phyloP scores from a whole-genome alignment of 2,329 filamentous ascomycete genomes.

The Ilyonectria robusta region DNA sequence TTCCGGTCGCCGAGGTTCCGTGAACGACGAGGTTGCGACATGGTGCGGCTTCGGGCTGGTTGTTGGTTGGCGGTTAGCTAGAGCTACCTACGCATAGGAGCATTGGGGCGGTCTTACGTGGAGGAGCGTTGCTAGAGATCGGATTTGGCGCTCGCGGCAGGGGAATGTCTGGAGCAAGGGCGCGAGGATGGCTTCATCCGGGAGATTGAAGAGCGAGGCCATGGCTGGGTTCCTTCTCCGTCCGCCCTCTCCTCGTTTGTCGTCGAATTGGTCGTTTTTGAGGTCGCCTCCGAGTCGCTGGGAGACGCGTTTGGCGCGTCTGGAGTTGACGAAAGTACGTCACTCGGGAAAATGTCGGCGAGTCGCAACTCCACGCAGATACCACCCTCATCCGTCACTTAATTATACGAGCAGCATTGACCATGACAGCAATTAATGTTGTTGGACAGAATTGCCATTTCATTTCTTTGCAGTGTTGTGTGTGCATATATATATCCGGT shows the following conservation, averaged over 20 bases:
- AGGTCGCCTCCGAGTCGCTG: slow-evolving; percentile 19
- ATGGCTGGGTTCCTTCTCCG: slow-evolving; percentile 42
- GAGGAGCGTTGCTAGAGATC: slow-evolving; percentile 69
- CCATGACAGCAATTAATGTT: neutral
- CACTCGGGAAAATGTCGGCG: slow-evolving; percentile 47
- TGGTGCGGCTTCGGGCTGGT: slow-evolving; percentile 76
- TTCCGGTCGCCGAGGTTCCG: slow-evolving; percentile 89
- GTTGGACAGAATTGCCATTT: neutral
- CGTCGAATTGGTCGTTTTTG: slow-evolving; percentile 27
- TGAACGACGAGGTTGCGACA: slow-evolving; percentile 84
- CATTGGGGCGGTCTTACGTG: slow-evolving; percentile 55
- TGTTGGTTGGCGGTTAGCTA: slow-evolving; percentile 9
- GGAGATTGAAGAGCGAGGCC: slow-evolving; percentile 63
- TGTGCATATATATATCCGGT: slow-evolving; percentile 4
- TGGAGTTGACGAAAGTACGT: slow-evolving; percentile 36
- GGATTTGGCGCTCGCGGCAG: slow-evolving; percentile 71
- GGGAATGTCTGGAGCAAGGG: slow-evolving; percentile 66
- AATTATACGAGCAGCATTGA: neutral
- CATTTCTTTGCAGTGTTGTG: neutral
- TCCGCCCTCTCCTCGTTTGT: slow-evolving; percentile 6
- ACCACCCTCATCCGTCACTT: neutral
- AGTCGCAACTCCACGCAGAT: slow-evolving; percentile 5
- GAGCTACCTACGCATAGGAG: neutral
- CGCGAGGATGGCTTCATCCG: slow-evolving; percentile 65
- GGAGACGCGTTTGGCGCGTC: slow-evolving; percentile 51